Base-by-base conservation (phyloP, 176 grass and related monocot species). In the Tuctoria greenei region DNA sequence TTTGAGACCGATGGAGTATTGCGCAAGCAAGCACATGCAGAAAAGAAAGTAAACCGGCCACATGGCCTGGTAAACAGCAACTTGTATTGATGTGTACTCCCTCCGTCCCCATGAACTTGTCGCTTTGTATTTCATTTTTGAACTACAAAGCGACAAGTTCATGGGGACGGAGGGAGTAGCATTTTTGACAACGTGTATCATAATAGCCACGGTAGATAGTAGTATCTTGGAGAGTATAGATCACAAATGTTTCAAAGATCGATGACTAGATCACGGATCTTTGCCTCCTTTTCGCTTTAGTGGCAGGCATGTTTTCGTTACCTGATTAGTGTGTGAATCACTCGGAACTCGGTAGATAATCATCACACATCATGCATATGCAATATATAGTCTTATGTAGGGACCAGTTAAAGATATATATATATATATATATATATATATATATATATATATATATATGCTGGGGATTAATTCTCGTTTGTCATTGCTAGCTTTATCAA, bases 281-380 rank as follows among this genome's bases (percentile, higher is more conserved):
- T 67, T 50, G 42, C 28, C 35, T 61, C 16, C 46, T 81, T 78
- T 67, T 64, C 44, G 55, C 75, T 14, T 79, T 52, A 79, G 86
- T 79, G 86, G 80, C 86, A 79, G 75, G 86, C 80, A 88, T 74
- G 55, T 83, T 88, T 83, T 79, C 86, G 62, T 78, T 69, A 46
- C 55, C 54, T 74, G 46, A 74, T 87, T 83, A 69, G 69, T 79
- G 61, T 83, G 85, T 12, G 42, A 62, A n/a, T n/a, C 66, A 74
- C 80, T 79, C 23, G 70, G 54, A 83, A 74, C 85, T 44, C 26
- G 34, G 51, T 20, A 61, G 43, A 38, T 51, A 67, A 87, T 83
- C 68, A 83, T 83, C 51, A 78, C 78, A 54, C 28, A n/a, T n/a
- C 86, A 66, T 83, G 80, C 74, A n/a, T n/a, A 68, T 73, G 68